Evolutionary conservation across 768 basidiomycete species (phyloP).

Genomic region (Zangia roseola): DNA sequence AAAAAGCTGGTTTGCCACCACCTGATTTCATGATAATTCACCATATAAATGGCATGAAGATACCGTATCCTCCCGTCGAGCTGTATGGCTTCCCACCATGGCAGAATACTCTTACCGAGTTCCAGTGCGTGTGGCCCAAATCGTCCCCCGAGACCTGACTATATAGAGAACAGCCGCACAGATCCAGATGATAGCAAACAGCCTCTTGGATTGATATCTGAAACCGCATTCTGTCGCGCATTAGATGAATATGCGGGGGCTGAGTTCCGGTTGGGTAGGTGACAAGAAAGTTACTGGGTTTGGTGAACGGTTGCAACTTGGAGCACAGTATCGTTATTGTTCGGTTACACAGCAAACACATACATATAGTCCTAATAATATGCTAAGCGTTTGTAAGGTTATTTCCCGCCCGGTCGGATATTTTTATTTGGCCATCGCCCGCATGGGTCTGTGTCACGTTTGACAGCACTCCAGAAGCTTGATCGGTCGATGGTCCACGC

Average conservation of each 20-base stretch:
- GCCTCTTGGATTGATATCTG: slow-evolving; percentile 39
- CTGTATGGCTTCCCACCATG: slow-evolving; percentile 80
- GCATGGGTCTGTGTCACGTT: too few relatives aligned
- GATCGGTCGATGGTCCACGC: too few relatives aligned
- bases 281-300: slow-evolving; percentile 15
- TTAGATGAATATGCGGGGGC: slow-evolving; percentile 71
- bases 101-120: slow-evolving; percentile 81
- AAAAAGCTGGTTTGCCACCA: slow-evolving; percentile 51
- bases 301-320: slow-evolving; percentile 8
- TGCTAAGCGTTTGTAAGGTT: too few relatives aligned
- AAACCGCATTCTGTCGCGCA: slow-evolving; percentile 62
- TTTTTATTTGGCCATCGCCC: too few relatives aligned
- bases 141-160: slow-evolving; percentile 4
- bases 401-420: too few relatives aligned
- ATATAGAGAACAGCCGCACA: slow-evolving; percentile 18
- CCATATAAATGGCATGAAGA: slow-evolving; percentile 41
- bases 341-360: not conserved
- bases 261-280: slow-evolving; percentile 80
- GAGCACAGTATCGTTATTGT: not conserved
- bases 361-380: too few relatives aligned
- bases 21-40: slow-evolving; percentile 82
- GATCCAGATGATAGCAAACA: slow-evolving; percentile 12
- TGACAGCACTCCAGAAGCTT: too few relatives aligned
- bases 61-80: slow-evolving; percentile 51
- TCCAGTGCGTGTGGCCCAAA: slow-evolving; percentile 52